Evolutionary conservation across 352 stramenopile species (phyloP).

Genomic region (Phytopythium cucurbitacearum): DNA sequence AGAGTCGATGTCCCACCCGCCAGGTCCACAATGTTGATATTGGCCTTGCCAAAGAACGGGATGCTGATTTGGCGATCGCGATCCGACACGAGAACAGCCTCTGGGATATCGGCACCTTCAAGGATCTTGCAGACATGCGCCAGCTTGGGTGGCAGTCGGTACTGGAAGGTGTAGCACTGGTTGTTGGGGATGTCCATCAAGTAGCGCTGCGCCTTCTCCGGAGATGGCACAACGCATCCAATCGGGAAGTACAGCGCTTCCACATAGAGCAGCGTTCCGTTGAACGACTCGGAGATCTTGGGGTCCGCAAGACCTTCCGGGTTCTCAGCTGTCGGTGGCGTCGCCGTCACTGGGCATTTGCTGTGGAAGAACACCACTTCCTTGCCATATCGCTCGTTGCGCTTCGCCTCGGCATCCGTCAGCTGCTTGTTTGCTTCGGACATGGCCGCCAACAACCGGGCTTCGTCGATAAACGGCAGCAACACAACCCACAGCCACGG

Average conservation of each 20-base stretch:
- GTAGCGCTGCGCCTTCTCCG: slow-evolving; percentile 64
- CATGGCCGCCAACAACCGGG: slow-evolving; percentile 90
- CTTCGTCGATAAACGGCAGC: slow-evolving; percentile 98
- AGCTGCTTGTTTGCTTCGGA: slow-evolving; percentile 56
- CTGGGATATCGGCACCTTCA: slow-evolving; percentile 35
- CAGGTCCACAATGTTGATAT: slow-evolving; percentile 85
- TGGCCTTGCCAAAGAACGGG: slow-evolving; percentile 77
- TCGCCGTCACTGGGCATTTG: slow-evolving; percentile 46
- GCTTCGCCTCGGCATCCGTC: slow-evolving; percentile 73
- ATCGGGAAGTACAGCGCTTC: slow-evolving; percentile 76
- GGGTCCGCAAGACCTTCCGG: slow-evolving; percentile 40
- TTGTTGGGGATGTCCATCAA: slow-evolving; percentile 83
- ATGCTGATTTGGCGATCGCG: slow-evolving; percentile 70
- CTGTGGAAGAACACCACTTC: slow-evolving; percentile 84
- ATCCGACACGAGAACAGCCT: slow-evolving; percentile 42
- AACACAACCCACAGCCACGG: slow-evolving; percentile 99
- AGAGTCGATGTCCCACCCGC: slow-evolving; percentile 39
- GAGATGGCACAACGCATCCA: slow-evolving; percentile 66
- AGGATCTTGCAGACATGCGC: slow-evolving; percentile 56
- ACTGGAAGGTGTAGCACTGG: slow-evolving; percentile 85
- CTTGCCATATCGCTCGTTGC: slow-evolving; percentile 78
- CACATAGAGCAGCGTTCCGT: slow-evolving; percentile 65
- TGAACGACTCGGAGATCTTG: slow-evolving; percentile 56
- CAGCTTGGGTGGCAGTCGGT: slow-evolving; percentile 44
- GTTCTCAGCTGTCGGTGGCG: slow-evolving; percentile 33